Evolutionary conservation across 2,329 filamentous ascomycete genomes (phyloP).

Genomic region (Claviceps purpurea): DNA sequence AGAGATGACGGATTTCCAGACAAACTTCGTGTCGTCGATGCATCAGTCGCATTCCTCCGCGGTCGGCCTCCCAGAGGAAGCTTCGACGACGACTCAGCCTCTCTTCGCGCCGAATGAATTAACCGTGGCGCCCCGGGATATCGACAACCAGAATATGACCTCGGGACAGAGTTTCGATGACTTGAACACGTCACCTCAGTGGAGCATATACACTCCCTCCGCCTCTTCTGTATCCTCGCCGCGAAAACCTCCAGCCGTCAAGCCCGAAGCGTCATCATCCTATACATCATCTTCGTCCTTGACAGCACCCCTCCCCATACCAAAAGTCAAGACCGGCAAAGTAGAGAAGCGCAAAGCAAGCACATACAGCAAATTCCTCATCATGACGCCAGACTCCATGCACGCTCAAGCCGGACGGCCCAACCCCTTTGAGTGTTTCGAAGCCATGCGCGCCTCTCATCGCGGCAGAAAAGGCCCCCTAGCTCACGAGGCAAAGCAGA

Average conservation of each 20-base stretch:
- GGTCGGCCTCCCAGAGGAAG: conserved; percentile 11
- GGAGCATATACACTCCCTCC: conserved; percentile 8
- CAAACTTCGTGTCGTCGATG: conserved; percentile 15
- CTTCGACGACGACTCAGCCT: conserved; percentile 27
- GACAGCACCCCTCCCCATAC: conserved; percentile 22
- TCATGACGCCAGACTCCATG: conserved; percentile 41
- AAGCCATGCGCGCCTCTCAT: conserved; percentile 37
- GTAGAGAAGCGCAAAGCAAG: conserved; percentile 16
- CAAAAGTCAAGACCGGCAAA: conserved; percentile 29
- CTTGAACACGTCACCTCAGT: conserved; percentile 19
- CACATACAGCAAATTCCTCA: conserved; percentile 34
- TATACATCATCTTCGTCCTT: conserved; percentile 4
- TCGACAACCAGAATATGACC: conserved; percentile 18
- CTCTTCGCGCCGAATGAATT: conserved; percentile 21
- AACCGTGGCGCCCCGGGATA: conserved; percentile 29
- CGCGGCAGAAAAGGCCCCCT: conserved; percentile 43
- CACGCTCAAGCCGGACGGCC: conserved; percentile 34
- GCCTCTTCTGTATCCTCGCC: conserved; percentile 15
- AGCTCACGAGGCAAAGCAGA: conserved; percentile 39
- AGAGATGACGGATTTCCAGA: conserved; percentile 21
- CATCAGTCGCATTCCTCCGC: conserved; percentile 10
- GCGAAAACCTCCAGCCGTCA: conserved; percentile 16
- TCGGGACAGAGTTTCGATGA: conserved; percentile 25
- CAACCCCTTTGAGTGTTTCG: conserved; percentile 42
- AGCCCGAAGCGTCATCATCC: conserved; percentile 10